Percentiles rank a stretch among this genome's conserved stretches.
These are phyloP conservation scores for Lasiodiplodia theobromae DNA, from an alignment of 2,329 filamentous ascomycete species.

Conservation along the genomic window DNA sequence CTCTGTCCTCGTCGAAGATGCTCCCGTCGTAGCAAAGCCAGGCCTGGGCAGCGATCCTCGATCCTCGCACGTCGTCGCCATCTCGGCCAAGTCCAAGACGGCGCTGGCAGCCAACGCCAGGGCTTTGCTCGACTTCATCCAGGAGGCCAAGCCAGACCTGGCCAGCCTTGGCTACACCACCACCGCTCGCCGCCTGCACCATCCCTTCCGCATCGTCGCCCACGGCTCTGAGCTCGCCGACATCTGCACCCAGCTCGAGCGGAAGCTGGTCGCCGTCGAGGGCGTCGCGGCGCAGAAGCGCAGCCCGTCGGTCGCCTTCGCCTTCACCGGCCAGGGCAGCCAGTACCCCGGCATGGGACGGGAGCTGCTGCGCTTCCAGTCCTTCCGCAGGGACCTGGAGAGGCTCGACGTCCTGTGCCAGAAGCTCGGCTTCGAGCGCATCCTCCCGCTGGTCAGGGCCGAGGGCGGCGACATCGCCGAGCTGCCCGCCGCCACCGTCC, in stretches of 20 bases:
- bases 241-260: slow-evolving; percentile 4
- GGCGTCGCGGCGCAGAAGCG: slow-evolving; percentile 4
- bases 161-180: slow-evolving; percentile 37
- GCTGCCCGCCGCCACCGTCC: slow-evolving; percentile 34
- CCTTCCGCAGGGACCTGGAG: slow-evolving; percentile 42
- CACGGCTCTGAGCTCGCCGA: not conserved
- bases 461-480: not conserved
- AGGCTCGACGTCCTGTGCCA: slow-evolving; percentile 40
- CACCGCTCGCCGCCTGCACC: slow-evolving; percentile 38
- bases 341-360: slow-evolving; percentile 34
- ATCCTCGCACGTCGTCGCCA: slow-evolving; percentile 31
- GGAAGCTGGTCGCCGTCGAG: slow-evolving; percentile 12
- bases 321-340: slow-evolving; percentile 50
- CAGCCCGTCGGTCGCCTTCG: slow-evolving; percentile 44
- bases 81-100: slow-evolving; percentile 33
- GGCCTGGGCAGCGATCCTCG: slow-evolving; percentile 31
- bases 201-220: slow-evolving; percentile 32
- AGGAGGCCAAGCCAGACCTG: slow-evolving; percentile 31
- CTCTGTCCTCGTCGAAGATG: slow-evolving; percentile 38
- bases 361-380: slow-evolving; percentile 33
- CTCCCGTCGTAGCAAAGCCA: not conserved
- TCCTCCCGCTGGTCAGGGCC: slow-evolving; percentile 35
- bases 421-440: slow-evolving; percentile 41
- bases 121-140: slow-evolving; percentile 31
- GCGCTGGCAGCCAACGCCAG: slow-evolving; percentile 33